These are phyloP conservation scores for Pleurotus pulmonarius DNA, from an alignment of 768 basidiomycete genomes.

Conservation along the genomic window DNA sequence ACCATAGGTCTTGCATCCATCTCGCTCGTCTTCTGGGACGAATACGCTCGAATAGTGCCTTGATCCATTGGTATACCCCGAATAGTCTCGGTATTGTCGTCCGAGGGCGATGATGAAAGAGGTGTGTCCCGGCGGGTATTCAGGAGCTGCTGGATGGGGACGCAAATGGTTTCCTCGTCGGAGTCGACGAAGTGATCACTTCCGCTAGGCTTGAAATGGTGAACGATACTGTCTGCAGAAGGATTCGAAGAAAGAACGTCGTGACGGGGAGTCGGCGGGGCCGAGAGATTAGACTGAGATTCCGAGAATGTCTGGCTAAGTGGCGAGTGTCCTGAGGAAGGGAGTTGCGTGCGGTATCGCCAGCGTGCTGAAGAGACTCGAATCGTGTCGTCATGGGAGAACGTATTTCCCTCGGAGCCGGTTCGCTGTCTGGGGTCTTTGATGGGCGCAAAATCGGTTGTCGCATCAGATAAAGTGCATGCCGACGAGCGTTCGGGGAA, in stretches of 20 bases:
- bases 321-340: background rate
- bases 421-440: background rate
- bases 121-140: background rate
- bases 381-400: conserved; percentile 1
- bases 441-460: background rate
- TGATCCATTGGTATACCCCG: background rate
- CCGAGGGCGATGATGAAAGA: background rate
- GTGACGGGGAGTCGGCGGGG: background rate
- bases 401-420: background rate
- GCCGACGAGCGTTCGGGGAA: background rate
- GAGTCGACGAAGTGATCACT: background rate
- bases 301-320: background rate
- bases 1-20: background rate
- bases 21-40: background rate
- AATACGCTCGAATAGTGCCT: background rate
- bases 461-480: too few relatives aligned
- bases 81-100: background rate
- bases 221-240: too few relatives aligned
- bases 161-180: conserved; percentile 2
- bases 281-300: background rate
- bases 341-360: background rate
- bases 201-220: too few relatives aligned
- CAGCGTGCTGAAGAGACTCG: background rate
- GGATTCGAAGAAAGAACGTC: background rate
- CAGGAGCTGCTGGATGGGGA: background rate